These are phyloP conservation scores for Pestalotiopsis sp. DNA, from an alignment of 2,329 filamentous ascomycete genomes.

Conservation along the genomic window DNA sequence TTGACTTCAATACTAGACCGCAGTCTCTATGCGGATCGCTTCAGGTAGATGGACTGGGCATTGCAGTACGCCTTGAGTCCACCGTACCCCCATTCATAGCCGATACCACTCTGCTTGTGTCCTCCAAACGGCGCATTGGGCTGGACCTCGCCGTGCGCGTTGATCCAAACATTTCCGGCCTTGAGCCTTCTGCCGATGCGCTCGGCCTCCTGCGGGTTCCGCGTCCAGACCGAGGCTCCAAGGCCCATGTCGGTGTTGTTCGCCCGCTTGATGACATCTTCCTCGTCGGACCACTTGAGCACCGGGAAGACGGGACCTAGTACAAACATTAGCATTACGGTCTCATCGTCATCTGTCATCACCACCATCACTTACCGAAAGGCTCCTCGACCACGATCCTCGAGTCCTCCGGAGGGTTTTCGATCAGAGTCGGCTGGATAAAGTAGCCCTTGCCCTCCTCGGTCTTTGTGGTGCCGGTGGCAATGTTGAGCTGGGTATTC, in stretches of 20 bases:
- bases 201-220: constrained; percentile 47
- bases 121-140: constrained; percentile 48
- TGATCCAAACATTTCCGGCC: constrained; percentile 56
- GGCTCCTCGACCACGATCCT: constrained; percentile 61
- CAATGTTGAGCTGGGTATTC: constrained; percentile 54
- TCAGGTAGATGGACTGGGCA: constrained; percentile 21
- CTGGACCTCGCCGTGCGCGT: constrained; percentile 42
- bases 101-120: constrained; percentile 54
- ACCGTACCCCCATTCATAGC: constrained; percentile 46
- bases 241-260: constrained; percentile 54
- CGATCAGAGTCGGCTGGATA: constrained; percentile 60
- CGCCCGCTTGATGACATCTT: constrained; percentile 45
- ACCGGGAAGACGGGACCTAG: constrained; percentile 45
- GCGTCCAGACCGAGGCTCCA: constrained; percentile 54
- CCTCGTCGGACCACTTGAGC: constrained; percentile 43
- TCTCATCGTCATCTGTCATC: no score
- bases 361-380: constrained; percentile 56
- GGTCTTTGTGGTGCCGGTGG: constrained; percentile 46
- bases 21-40: background rate
- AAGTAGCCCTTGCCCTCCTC: constrained; percentile 52
- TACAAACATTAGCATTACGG: no score
- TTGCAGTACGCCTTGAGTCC: constrained; percentile 38
- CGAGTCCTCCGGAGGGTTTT: constrained; percentile 57
- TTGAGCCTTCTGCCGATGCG: constrained; percentile 48
- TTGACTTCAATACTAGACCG: background rate